phyloP scores from a whole-genome alignment of 768 basidiomycete species.

The button mushroom (Agaricus bisporus) region DNA sequence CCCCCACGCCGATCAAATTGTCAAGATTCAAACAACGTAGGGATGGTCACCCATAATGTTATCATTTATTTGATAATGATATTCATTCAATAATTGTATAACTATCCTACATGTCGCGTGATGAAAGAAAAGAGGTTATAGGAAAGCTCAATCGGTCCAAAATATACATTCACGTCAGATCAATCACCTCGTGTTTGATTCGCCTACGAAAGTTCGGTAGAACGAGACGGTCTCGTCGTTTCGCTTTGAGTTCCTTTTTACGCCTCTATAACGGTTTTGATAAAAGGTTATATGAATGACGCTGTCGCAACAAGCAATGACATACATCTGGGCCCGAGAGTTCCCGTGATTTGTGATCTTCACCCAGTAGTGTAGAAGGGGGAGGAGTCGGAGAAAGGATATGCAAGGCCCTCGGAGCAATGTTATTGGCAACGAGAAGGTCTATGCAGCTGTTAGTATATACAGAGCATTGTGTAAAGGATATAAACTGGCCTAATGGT shows the following conservation, averaged over 20 bases:
- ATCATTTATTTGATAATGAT: not conserved
- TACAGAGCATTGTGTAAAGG: slow-evolving; percentile 23
- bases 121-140: not conserved
- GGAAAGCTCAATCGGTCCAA: not conserved
- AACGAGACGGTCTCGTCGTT: not conserved
- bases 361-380: not conserved
- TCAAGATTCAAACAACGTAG: slow-evolving; percentile 24
- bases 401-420: slow-evolving; percentile 1
- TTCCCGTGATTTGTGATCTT: not conserved
- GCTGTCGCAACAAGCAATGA: not conserved
- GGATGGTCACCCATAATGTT: slow-evolving; percentile 1
- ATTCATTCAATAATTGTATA: not conserved
- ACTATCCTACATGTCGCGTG: not conserved
- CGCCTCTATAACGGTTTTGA: not conserved
- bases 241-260: not conserved
- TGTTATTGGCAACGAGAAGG: slow-evolving; percentile 10
- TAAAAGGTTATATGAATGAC: too few relatives aligned
- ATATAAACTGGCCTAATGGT: slow-evolving; percentile 23
- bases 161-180: not conserved
- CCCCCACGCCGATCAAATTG: slow-evolving; percentile 17
- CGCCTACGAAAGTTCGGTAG: not conserved
- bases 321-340: not conserved
- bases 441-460: slow-evolving; percentile 10
- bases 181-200: slow-evolving; percentile 4
- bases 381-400: slow-evolving; percentile 6